phyloP scores from a whole-genome alignment of 192 early-diverging fungal species.

The Dissophora ornata region DNA sequence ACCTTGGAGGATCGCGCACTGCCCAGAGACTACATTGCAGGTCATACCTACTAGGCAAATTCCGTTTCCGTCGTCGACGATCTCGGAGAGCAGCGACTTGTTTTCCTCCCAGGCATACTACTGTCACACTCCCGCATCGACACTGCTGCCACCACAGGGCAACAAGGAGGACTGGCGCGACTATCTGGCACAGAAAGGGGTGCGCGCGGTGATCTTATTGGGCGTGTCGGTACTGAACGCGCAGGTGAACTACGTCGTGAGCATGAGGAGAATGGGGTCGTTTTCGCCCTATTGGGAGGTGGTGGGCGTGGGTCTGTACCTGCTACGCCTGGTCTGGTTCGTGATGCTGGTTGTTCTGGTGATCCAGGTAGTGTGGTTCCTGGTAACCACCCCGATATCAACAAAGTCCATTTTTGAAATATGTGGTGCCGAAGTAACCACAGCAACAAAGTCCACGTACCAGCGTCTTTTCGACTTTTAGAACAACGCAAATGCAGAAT shows the following conservation, averaged over 20 bases:
- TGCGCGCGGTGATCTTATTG: slow-evolving; percentile 18
- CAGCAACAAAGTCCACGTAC: slow-evolving; percentile 24
- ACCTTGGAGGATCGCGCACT: slow-evolving; percentile 23
- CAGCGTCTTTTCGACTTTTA: slow-evolving; percentile 38
- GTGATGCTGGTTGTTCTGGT: slow-evolving; percentile 7
- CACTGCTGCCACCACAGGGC: too few relatives aligned
- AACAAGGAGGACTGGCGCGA: slow-evolving; percentile 41
- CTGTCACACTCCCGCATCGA: too few relatives aligned
- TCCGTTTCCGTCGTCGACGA: too few relatives aligned
- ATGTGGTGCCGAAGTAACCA: too few relatives aligned
- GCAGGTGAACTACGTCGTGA: slow-evolving; percentile 8
- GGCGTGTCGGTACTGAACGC: slow-evolving; percentile 3
- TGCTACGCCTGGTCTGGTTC: too few relatives aligned
- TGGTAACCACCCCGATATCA: slow-evolving; percentile 8
- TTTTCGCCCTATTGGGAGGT: too few relatives aligned
- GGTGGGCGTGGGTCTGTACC: slow-evolving; percentile 22
- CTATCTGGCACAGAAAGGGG: slow-evolving; percentile 12
- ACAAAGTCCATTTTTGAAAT: too few relatives aligned
- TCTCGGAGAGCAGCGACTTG: background rate
- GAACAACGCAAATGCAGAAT: background rate
- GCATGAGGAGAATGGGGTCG: too few relatives aligned
- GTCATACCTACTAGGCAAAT: slow-evolving; percentile 8
- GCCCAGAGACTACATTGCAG: slow-evolving; percentile 16
- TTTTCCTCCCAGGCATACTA: too few relatives aligned
- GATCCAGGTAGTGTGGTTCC: slow-evolving; percentile 28